Conservation (phyloP, 106 monocot genomes). For the Dendrobium nobile region DNA sequence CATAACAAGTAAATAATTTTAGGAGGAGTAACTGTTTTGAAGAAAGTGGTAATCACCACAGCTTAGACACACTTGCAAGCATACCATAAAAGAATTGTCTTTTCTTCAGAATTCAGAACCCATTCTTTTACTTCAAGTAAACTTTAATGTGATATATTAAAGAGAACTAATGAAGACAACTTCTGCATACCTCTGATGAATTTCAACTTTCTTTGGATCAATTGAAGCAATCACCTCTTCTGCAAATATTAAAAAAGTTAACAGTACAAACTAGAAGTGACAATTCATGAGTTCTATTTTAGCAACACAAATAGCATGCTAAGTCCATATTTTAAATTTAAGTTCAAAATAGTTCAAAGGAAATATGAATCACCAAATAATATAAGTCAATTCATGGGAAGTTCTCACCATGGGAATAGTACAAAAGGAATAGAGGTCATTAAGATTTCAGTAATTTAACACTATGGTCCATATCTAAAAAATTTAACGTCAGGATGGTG, state of each 20-base stretch:
- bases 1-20: background rate
- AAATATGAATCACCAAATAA: background rate
- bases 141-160: background rate
- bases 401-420: background rate
- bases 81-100: background rate
- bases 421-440: background rate
- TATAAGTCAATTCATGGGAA: background rate
- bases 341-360: background rate
- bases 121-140: background rate
- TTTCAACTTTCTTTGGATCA: slow-evolving; percentile 65
- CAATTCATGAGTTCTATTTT: background rate
- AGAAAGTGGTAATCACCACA: background rate
- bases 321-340: background rate
- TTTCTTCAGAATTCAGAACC: background rate
- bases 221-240: slow-evolving; percentile 77
- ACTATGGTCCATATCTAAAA: background rate
- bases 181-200: slow-evolving; percentile 80
- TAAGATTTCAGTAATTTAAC: background rate
- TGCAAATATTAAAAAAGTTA: slow-evolving; percentile 26
- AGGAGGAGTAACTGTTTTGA: background rate
- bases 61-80: background rate
- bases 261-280: background rate
- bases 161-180: background rate
- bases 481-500: background rate
- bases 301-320: background rate